A percentile compares a stretch with the other conserved stretches of the same genome.
These are phyloP conservation scores for Aschersonia sp. DNA, from an alignment of 2,329 filamentous ascomycete species.

Conservation along the genomic window DNA sequence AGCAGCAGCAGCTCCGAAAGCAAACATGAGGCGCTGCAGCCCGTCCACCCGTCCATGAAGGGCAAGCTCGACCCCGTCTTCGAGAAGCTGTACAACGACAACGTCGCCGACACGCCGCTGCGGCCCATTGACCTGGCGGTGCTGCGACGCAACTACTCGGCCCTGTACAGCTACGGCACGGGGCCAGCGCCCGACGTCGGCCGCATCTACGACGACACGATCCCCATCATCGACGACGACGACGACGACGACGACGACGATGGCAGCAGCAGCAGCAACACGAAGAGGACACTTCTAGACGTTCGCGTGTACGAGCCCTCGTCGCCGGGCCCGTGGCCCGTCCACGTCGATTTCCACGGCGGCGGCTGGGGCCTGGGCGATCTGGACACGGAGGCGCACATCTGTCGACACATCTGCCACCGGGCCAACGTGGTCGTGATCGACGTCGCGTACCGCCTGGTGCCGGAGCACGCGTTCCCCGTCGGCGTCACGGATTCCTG, in stretches of 20 bases:
- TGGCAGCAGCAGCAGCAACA: neutral
- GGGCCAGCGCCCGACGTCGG: conserved; percentile 24
- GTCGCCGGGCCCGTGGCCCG: conserved; percentile 25
- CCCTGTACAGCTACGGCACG: conserved; percentile 28
- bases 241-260: conserved; percentile 1
- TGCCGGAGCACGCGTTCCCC: conserved; percentile 35
- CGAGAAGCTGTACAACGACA: conserved; percentile 30
- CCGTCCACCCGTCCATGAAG: conserved; percentile 30
- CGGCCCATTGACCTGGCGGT: conserved; percentile 23
- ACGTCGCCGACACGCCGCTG: conserved; percentile 24
- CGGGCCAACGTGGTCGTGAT: conserved; percentile 29
- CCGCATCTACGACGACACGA: conserved; percentile 21
- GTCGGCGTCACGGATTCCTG: conserved; percentile 32
- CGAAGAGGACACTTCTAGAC: conserved; percentile 5
- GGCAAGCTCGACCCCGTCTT: conserved; percentile 30
- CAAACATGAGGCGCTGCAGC: conserved; percentile 28
- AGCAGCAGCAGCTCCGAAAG: neutral
- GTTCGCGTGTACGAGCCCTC: conserved; percentile 32
- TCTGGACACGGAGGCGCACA: conserved; percentile 31
- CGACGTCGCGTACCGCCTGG: conserved; percentile 36
- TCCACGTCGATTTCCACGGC: conserved; percentile 34
- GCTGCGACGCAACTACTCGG: conserved; percentile 25
- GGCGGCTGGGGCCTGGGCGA: conserved; percentile 35
- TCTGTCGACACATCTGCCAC: conserved; percentile 31
- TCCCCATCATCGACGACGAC: conserved; percentile 16